Base-by-base conservation (phyloP, 2,329 filamentous ascomycete species). In the Sarocladium kiliense region DNA sequence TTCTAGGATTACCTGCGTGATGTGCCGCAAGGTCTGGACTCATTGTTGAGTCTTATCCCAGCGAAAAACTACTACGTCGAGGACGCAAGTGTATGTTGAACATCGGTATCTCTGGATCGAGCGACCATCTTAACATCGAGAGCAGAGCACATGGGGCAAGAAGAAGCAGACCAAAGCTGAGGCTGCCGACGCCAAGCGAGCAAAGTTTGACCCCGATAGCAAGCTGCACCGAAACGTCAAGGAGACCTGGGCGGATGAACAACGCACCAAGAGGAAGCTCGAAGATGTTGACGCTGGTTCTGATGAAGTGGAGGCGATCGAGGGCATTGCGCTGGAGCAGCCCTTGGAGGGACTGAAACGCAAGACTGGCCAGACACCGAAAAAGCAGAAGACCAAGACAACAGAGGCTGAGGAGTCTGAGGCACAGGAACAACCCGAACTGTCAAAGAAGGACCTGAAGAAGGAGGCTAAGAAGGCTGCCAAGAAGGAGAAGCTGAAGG, bases 161-260 rank as follows among this genome's bases (percentile, higher is more conserved):
- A 96, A 94, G 75, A 97, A 97, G 77, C 92, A 97, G 74, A 93
- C 91, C 53, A 96, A 96, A 69, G 88, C 91, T 70, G 82, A 96
- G 71, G 89, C 89, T 57, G 84, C 85, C 59, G 86, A 88, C 62
- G 89, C 91, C 55, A 91, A 91, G 74, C 82, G 87, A 67, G 90
- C 88, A 58, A 97, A 97, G 74, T 81, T 97, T 39, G 90, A 97
- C 65, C 92, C 94, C 25, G 90, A 93, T 61, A 91, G 91, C 66
- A 86, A 87, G 59, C 69, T 80, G 61, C 94, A 95, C 77, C 77
- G 76, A 60, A 94, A 85, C 61, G 93, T 91, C 58, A 93, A 96
- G 70, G 92, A 97, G 70, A 85, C 97, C 58, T 87, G 96, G 84
- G 91, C 95, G 62, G 92, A 96, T 67, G 77, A 81, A 55, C 82